These are phyloP conservation scores for Aspergillus sp. DNA, from an alignment of 2,329 filamentous ascomycete species.

Conservation along the genomic window DNA sequence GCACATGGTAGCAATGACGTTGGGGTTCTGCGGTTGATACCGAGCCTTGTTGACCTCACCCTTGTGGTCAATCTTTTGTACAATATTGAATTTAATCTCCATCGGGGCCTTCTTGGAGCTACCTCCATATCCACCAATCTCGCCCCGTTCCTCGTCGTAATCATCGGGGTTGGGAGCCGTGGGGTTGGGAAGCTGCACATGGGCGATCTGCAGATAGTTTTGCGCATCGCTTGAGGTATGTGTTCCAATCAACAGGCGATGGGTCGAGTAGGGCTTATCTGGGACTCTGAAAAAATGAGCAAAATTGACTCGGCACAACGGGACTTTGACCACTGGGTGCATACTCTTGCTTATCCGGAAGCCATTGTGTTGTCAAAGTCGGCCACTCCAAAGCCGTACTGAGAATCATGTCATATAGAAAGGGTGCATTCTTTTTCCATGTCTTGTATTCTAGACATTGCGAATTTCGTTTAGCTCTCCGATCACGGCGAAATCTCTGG, in stretches of 20 bases:
- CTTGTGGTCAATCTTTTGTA: slow-evolving; percentile 93
- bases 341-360: slow-evolving; percentile 82
- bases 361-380: slow-evolving; percentile 95
- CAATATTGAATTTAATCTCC: slow-evolving; percentile 77
- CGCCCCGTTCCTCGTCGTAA: slow-evolving; percentile 85
- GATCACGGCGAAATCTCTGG: not conserved
- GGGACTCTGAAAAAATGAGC: slow-evolving; percentile 48
- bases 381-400: slow-evolving; percentile 96
- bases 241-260: slow-evolving; percentile 86
- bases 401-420: slow-evolving; percentile 96
- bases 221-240: slow-evolving; percentile 80
- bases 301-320: not conserved
- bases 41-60: slow-evolving; percentile 97
- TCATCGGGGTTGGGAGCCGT: slow-evolving; percentile 65
- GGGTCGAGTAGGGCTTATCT: slow-evolving; percentile 78
- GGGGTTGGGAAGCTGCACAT: slow-evolving; percentile 83
- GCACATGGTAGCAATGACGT: slow-evolving; percentile 90
- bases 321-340: slow-evolving; percentile 11
- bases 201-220: slow-evolving; percentile 92
- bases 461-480: slow-evolving; percentile 2
- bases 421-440: slow-evolving; percentile 99
- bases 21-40: slow-evolving; percentile 95
- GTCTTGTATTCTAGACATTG: slow-evolving; percentile 80
- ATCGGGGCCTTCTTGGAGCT: slow-evolving; percentile 59
- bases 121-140: slow-evolving; percentile 88